Conservation (phyloP, 805 yeast genomes). For the Scheffersomyces lignosus region DNA sequence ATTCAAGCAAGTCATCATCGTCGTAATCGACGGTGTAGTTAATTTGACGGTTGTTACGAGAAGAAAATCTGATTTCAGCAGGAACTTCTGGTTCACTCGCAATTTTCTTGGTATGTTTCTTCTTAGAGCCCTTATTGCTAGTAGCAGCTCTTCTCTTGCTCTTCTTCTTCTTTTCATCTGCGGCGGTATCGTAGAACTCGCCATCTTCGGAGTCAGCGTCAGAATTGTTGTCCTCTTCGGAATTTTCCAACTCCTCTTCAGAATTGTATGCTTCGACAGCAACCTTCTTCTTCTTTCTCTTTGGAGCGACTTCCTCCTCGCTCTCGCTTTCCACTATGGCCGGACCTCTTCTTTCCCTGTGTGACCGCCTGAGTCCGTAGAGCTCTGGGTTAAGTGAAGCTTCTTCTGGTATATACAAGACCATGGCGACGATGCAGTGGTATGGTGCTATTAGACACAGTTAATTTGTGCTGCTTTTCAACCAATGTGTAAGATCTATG, state of each 20-base stretch:
- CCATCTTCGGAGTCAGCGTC: constrained; percentile 18
- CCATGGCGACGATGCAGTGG: no score
- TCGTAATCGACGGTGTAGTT: constrained; percentile 76
- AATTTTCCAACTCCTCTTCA: constrained; percentile 14
- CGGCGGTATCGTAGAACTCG: constrained; percentile 3
- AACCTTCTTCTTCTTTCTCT: constrained; percentile 9
- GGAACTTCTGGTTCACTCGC: constrained; percentile 21
- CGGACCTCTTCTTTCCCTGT: constrained; percentile 52
- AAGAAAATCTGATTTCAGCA: constrained; percentile 71
- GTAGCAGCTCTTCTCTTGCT: constrained; percentile 6
- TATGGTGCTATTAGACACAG: no score
- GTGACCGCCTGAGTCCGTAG: constrained; percentile 80
- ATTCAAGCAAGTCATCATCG: constrained; percentile 55
- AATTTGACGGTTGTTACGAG: constrained; percentile 66
- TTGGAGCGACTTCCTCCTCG: constrained; percentile 29
- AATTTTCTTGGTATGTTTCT: constrained; percentile 4
- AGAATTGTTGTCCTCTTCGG: constrained; percentile 17
- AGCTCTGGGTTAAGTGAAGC: constrained; percentile 71
- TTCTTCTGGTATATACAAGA: constrained; percentile 47
- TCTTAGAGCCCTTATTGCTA: not conserved
- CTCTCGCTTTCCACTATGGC: constrained; percentile 35
- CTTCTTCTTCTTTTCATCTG: constrained; percentile 3
- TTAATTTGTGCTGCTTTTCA: no score
- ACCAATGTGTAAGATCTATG: no score
- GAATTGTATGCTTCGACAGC: constrained; percentile 8